These are phyloP conservation scores for Phaeosphaeriaceae sp. DNA, from an alignment of 2,329 filamentous ascomycete species.

Conservation along the genomic window DNA sequence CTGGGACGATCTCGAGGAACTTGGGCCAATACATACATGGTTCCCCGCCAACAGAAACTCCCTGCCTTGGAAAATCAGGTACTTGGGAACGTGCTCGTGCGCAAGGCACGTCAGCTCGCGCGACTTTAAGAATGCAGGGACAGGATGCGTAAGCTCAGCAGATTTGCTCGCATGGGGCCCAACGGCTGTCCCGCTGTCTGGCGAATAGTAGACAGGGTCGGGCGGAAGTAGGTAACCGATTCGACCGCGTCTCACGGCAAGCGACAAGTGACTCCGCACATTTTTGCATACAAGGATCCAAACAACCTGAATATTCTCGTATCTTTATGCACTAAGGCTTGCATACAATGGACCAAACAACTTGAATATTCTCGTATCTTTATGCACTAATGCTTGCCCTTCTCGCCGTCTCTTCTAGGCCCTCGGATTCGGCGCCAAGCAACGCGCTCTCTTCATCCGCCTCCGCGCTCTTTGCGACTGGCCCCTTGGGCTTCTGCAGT, in stretches of 20 bases:
- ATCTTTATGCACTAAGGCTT: constrained; percentile 1
- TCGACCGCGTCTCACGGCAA: neutral
- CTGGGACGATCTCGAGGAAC: neutral
- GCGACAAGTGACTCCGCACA: neutral
- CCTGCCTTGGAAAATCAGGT: neutral
- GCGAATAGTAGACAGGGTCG: neutral
- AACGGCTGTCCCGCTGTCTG: neutral
- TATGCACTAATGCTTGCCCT: constrained; percentile 8
- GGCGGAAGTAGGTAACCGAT: neutral
- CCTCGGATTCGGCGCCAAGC: constrained; percentile 4
- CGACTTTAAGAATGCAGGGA: neutral
- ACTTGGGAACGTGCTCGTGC: neutral
- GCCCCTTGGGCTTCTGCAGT: constrained; percentile 11
- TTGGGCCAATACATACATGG: neutral
- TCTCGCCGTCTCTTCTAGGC: constrained; percentile 1
- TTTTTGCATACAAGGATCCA: neutral
- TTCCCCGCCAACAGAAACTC: neutral
- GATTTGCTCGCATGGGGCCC: neutral
- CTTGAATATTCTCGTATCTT: neutral
- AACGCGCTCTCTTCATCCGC: constrained; percentile 16
- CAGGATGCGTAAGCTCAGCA: neutral
- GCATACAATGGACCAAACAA: neutral
- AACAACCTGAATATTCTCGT: neutral
- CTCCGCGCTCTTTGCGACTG: constrained; percentile 2
- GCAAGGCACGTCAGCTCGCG: neutral